These are phyloP conservation scores for Harringtonia lauricola DNA, from an alignment of 2,329 filamentous ascomycete genomes.

Conservation along the genomic window DNA sequence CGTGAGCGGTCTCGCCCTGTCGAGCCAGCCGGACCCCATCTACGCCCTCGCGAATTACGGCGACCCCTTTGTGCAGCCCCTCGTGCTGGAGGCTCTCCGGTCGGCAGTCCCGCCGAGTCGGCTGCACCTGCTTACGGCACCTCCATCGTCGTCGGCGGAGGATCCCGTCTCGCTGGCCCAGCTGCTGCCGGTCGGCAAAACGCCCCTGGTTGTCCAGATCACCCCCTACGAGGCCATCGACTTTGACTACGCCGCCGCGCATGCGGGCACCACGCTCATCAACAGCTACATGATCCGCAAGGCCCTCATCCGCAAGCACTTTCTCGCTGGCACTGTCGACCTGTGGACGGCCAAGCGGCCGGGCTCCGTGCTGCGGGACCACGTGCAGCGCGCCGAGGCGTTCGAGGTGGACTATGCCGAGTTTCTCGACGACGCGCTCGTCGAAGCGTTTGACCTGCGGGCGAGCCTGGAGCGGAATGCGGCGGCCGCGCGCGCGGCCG, in stretches of 20 bases:
- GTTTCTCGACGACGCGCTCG: slow-evolving; percentile 84
- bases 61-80: slow-evolving; percentile 78
- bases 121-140: slow-evolving; percentile 31
- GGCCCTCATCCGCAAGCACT: slow-evolving; percentile 93
- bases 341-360: slow-evolving; percentile 84
- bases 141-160: slow-evolving; percentile 7
- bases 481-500: slow-evolving; percentile 12
- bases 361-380: slow-evolving; percentile 50
- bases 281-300: slow-evolving; percentile 96
- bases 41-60: slow-evolving; percentile 76
- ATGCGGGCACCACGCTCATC: slow-evolving; percentile 53
- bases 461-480: slow-evolving; percentile 64
- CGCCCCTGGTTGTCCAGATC: slow-evolving; percentile 57
- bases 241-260: slow-evolving; percentile 60
- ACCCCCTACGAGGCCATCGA: slow-evolving; percentile 79
- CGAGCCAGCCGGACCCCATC: slow-evolving; percentile 20
- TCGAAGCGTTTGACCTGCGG: slow-evolving; percentile 80
- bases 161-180: slow-evolving; percentile 25
- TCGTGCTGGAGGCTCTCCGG: slow-evolving; percentile 65
- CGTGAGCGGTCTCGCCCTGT: too few relatives aligned
- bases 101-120: slow-evolving; percentile 42
- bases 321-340: slow-evolving; percentile 70
- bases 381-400: slow-evolving; percentile 68
- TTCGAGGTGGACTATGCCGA: slow-evolving; percentile 97
- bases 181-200: slow-evolving; percentile 19